Evolutionary conservation across 371 early-diverging fungal species (phyloP), one percentile per base, ranked within the genome.

Genomic region (Funneliformis caledonium): DNA sequence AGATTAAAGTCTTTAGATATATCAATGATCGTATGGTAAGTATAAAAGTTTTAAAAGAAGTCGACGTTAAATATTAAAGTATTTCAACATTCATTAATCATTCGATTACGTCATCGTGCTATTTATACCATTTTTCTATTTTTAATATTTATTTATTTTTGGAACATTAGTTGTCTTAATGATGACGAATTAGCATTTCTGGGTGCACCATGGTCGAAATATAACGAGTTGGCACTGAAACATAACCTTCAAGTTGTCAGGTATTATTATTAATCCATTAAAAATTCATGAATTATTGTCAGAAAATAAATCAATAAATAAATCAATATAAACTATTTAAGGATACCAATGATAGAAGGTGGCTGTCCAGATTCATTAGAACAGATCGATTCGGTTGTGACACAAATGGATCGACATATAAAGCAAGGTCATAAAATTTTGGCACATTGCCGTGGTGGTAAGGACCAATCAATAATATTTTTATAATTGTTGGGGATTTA

Each of bases 391-490:
- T 61, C 76, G 2, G 88, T 90, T 2, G 83, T 95, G 2, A 83
- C 88, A 9, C 78, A 82, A 78, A 89, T 94, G 52, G 90, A 92
- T 70, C 81, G 76, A 19, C 85, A 85, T 22, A 86, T 91, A 61
- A 72, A 82, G 42, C 80, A 83, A 19, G 93, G 93, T 16, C 83
- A 86, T 43, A 90, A 90, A 81, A 91, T 94, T 0, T 84, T 95
- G 69, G 88, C 89, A 5, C 95, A 95, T 81, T 95, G 95, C 80
- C 87, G 95, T 78, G 95, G 94, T 81, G 95, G 94, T 92, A 86
- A 78, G 81, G 31, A 52, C 9, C 48, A 22, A 0, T 45, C 68
- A 22, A 3, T 2, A 16, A 14, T 59, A 48, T 33, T 48, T 26
- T 42, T 60, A n/a, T 37, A 22, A 26, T 52, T 37, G 0, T 4